Percentiles rank a stretch among this genome's conserved stretches.
phyloP scores from a whole-genome alignment of 2,329 filamentous ascomycete genomes.

The Diaporthe ilicicola region DNA sequence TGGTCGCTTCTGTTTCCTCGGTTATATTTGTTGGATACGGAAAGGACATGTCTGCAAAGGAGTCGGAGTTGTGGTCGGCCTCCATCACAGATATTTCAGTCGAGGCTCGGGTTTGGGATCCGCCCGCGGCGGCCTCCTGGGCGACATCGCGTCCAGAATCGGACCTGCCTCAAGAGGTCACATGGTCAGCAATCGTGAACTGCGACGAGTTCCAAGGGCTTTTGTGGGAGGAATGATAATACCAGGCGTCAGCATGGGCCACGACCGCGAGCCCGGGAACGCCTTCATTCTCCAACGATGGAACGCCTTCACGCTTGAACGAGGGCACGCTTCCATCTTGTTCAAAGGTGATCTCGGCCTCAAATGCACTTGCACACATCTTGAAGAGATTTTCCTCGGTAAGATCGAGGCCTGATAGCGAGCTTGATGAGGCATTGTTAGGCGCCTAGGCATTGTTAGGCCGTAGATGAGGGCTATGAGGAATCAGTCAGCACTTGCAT shows the following conservation, averaged over 20 bases:
- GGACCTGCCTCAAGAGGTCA: neutral
- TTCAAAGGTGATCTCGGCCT: neutral
- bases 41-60: neutral
- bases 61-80: neutral
- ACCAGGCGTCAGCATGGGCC: neutral
- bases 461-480: neutral
- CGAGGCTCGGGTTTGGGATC: too few relatives aligned
- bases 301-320: too few relatives aligned
- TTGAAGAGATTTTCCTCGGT: neutral
- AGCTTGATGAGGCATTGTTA: rapidly evolving
- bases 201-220: neutral
- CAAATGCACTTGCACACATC: neutral
- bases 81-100: neutral
- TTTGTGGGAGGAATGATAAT: neutral
- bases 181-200: neutral
- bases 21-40: neutral
- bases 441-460: too few relatives aligned
- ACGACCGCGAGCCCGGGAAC: neutral
- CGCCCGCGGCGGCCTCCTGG: too few relatives aligned
- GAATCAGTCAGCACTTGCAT: neutral
- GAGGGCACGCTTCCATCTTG: too few relatives aligned
- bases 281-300: neutral
- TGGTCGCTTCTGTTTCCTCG: neutral
- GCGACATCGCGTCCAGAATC: neutral
- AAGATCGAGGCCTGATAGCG: too few relatives aligned